A percentile compares a stretch with the other conserved stretches of the same genome.
Conservation (phyloP, 148 eudicot species). For the Nepenthes mirabilis region DNA sequence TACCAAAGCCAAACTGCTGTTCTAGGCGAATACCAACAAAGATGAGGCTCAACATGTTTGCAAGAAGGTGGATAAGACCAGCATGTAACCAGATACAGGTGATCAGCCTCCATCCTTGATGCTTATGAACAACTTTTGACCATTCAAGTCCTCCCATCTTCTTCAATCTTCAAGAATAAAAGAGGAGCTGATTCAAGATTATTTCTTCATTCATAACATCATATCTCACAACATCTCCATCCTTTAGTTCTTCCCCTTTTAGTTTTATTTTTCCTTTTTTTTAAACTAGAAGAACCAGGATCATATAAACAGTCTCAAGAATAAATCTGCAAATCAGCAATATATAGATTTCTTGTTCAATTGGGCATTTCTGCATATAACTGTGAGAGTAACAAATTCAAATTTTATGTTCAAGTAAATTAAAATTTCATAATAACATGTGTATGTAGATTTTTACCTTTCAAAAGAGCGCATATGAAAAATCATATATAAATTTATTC, state of each 20-base stretch:
- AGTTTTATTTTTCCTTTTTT: background rate
- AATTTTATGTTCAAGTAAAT: no score
- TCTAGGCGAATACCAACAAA: conserved; percentile 18
- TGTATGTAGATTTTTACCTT: no score
- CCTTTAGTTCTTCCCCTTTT: background rate
- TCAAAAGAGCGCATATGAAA: no score
- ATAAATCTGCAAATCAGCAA: no score
- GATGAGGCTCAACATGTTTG: conserved; percentile 13
- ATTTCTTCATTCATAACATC: background rate
- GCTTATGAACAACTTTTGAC: conserved; percentile 9
- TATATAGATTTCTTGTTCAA: no score
- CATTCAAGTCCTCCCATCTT: conserved; percentile 14
- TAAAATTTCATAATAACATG: no score
- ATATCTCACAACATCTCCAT: background rate
- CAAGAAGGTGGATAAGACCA: conserved; percentile 14
- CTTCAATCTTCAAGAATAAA: conserved; percentile 6
- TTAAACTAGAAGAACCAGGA: no score
- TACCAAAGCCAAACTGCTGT: conserved; percentile 20
- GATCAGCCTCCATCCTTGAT: conserved; percentile 18
- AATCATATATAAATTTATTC: no score
- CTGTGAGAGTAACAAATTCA: no score
- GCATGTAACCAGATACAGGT: conserved; percentile 15
- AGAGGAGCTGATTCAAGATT: background rate
- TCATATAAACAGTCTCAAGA: no score
- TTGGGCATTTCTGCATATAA: no score